Evolutionary conservation across 192 early-diverging fungal species (phyloP), one percentile per base, ranked within the genome.

Genomic region (Coemansia sp.): DNA sequence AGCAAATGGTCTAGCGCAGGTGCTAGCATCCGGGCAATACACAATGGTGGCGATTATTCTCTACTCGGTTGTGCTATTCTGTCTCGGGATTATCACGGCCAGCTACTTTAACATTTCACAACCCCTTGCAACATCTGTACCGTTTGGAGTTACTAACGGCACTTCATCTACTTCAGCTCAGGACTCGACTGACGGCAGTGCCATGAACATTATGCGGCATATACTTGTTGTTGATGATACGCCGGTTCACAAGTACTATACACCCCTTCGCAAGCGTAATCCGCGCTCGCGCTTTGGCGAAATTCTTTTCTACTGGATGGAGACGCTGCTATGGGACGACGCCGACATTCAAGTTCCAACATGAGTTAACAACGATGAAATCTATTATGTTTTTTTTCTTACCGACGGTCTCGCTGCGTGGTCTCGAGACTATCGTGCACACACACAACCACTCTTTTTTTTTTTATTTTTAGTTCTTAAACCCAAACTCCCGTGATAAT

Each of bases 271-370:
- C 63, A 75, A 75, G 61, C 65, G 80, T 46, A 54, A 58, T 2
- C 66, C 80, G 10, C 84, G 84, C 62, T 76, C 80, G 53, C 72
- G 74, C 5, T 42, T 80, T 27, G 75, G 74, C 59, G 80, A 85
- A 39, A 72, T 78, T 53, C 36, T 85, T 51, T 80, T 85, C 67
- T 83, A 85, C 80, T 85, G 84, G 84, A 63, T 83, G 54, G 84
- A 85, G 66, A 80, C 84, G 29, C 75, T 85, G 57, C 72, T 85
- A 51, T 85, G 71, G 74, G 77, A 85, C 46, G 84, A 77, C 50
- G 54, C 63, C 1, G 70, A 74, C 36, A 46, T 70, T 7, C 74
- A 72, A 39, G 62, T 85, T 9, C 84, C 84, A 4, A 83, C 77
- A 22, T 85, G 70, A 59, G 46, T n/a, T 55, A 3, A 21, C 54